phyloP scores from a whole-genome alignment of 805 yeast species.

The Cyberlindnera petersonii region DNA sequence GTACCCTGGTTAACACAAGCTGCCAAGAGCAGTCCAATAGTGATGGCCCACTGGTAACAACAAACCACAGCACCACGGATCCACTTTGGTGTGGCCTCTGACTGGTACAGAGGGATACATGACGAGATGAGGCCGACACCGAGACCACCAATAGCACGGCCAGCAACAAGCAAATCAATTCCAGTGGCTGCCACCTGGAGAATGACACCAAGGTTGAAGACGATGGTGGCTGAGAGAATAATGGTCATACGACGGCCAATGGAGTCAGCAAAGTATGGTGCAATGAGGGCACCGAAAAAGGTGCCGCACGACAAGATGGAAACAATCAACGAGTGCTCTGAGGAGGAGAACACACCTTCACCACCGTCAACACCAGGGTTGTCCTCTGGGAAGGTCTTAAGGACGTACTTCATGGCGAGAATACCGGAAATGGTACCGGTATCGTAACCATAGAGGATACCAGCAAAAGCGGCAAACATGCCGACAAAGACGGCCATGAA shows the following conservation, averaged over 20 bases:
- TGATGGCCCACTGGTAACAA: conserved; percentile 67
- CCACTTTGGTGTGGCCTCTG: conserved; percentile 75
- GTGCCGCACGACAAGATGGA: conserved; percentile 70
- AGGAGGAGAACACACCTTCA: conserved; percentile 34
- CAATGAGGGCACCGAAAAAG: conserved; percentile 60
- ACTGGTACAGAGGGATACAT: conserved; percentile 68
- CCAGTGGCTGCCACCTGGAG: conserved; percentile 43
- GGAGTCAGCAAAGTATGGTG: conserved; percentile 53
- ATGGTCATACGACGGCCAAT: conserved; percentile 52
- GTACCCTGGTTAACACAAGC: conserved; percentile 71
- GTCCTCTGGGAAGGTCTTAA: conserved; percentile 37
- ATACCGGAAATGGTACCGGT: conserved; percentile 66
- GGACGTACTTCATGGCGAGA: conserved; percentile 57
- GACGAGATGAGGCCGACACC: conserved; percentile 74
- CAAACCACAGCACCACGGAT: conserved; percentile 75
- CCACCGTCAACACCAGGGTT: conserved; percentile 20
- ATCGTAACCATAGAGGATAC: conserved; percentile 63
- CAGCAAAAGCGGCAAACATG: conserved; percentile 63
- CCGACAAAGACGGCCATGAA: conserved; percentile 48
- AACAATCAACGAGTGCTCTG: conserved; percentile 54
- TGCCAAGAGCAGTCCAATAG: conserved; percentile 70
- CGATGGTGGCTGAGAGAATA: conserved; percentile 36
- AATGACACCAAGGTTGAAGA: conserved; percentile 50
- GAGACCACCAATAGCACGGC: conserved; percentile 64
- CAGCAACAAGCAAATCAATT: conserved; percentile 50